Evolutionary conservation across 352 stramenopile species (phyloP), one percentile per base, ranked within the genome.

Genomic region (Globisporangium iwayamae): DNA sequence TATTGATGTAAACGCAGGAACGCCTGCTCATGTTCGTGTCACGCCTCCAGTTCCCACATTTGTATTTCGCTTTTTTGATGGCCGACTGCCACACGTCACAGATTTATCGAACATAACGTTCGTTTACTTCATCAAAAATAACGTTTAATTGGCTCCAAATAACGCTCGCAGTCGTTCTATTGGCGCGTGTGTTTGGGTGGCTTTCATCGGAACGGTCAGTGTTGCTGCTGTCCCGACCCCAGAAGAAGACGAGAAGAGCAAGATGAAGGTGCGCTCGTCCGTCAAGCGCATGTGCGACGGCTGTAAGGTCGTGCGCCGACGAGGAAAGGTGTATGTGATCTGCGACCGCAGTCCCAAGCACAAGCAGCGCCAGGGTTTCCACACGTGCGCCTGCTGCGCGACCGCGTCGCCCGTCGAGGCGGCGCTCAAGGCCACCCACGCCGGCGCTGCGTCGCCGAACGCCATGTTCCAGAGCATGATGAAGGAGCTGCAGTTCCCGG

Each of bases 401-500:
- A 65, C 62, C 3, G 60, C 70, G 41, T 66, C 76, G 55, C 62
- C 62, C 28, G 55, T 68, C 10, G 53, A 68, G 56, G 50, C 48
- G 55, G 59, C 65, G 38, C 61, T 72, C 60, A 61, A 63, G 65
- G 39, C 56, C 22, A 25, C 53, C 43, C 34, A 18, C n/a, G 60
- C 68, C 54, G 60, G 45, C 28, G 67, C 66, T 9, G 85, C 85
- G 58, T 97, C 93, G 28, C 78, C 91, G 63, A 98, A 96, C 58
- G 89, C 87, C n/a, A 95, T 90, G 81, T 96, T 98, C 76, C 89
- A 87, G 41, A 77, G 77, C 68, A 96, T 96, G 36, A 91, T 98
- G 48, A 92, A 96, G 81, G 72, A 98, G 86, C 59, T 99, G 83
- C 69, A 98, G 87, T 91, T 99, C 87, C 87, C 86, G 3, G 85